Base-by-base conservation (phyloP, 2,329 filamentous ascomycete genomes). In the Biscogniauxia marginata region DNA sequence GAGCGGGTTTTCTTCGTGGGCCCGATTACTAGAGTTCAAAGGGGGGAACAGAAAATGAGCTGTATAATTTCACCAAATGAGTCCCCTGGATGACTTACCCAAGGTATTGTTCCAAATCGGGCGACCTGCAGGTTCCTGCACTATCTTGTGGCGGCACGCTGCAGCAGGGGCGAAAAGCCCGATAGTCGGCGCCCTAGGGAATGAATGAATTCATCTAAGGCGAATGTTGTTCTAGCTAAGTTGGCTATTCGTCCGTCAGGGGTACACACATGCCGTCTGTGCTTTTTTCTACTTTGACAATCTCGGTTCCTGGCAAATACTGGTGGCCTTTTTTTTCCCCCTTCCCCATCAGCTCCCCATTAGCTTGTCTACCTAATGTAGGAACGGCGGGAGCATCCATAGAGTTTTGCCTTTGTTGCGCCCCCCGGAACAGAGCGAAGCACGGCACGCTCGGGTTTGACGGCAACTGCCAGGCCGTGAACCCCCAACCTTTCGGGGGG, bases 111-210 rank as follows among this genome's bases (percentile, higher is more conserved):
- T 64, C 66, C 66, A 57, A 34, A 67, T 67, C 55, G 57, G 62
- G 66, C 65, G 63, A 67, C 65, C 53, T 66, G 66, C 66, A 67
- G 65, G 55, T 56, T 63, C 55, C 57, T 58, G 57, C 57, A 55
- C 54, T 50, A 55, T 62, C 47, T 52, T 54, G 54, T 61, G 63
- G 63, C 63, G 58, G 61, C 60, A 62, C 59, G 59, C 53, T 49
- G 46, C 58, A 63, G 53, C 62, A 50, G 55, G 56, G 55, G 56
- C 44, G 48, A 59, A 59, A 55, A 48, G 52, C 56, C 61, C 57
- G 61, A 62, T 57, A 58, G 55, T 52, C 57, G 55, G 59, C 52
- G 53, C 61, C 59, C 30, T 16, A 39, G 30, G n/a, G 30, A n/a
- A 16, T 58, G 48, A 58, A 60, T 52, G 30, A 58, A 59, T 52